Percentiles rank a stretch among this genome's conserved stretches.
These are phyloP conservation scores for Diaporthe eres DNA, from an alignment of 2,329 filamentous ascomycete species.

Conservation along the genomic window DNA sequence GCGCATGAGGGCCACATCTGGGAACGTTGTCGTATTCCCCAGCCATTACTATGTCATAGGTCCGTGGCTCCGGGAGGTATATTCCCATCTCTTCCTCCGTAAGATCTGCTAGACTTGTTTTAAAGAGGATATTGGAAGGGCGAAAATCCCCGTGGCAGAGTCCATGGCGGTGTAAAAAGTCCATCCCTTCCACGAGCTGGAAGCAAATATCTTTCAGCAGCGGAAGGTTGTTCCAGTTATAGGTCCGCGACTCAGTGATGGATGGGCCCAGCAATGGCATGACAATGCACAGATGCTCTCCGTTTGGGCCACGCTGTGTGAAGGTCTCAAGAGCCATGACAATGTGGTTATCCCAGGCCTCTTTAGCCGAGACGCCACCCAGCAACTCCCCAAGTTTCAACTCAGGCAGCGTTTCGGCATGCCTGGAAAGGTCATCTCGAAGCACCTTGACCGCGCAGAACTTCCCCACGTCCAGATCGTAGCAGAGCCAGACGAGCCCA, in stretches of 20 bases:
- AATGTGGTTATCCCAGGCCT: background rate
- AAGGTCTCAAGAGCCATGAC: background rate
- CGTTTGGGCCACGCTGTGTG: background rate
- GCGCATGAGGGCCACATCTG: background rate
- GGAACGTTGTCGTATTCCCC: background rate
- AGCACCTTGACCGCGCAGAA: constrained; percentile 3
- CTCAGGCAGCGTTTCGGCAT: background rate
- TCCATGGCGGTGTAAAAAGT: background rate
- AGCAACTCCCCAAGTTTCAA: background rate
- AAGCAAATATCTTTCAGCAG: background rate
- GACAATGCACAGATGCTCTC: background rate
- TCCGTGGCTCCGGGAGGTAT: background rate
- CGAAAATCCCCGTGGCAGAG: background rate
- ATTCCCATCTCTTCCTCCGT: background rate
- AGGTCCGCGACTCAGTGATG: background rate
- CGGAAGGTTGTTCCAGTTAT: background rate
- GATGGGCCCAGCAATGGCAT: background rate
- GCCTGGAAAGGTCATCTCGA: background rate
- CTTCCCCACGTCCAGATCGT: background rate
- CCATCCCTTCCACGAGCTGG: background rate
- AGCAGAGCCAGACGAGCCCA: background rate
- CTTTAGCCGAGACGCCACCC: background rate
- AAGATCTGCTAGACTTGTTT: background rate
- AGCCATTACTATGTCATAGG: background rate
- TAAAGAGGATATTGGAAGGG: background rate